Conservation (phyloP, 169 alveolate genomes). For the Cryptosporidium ryanae region DNA sequence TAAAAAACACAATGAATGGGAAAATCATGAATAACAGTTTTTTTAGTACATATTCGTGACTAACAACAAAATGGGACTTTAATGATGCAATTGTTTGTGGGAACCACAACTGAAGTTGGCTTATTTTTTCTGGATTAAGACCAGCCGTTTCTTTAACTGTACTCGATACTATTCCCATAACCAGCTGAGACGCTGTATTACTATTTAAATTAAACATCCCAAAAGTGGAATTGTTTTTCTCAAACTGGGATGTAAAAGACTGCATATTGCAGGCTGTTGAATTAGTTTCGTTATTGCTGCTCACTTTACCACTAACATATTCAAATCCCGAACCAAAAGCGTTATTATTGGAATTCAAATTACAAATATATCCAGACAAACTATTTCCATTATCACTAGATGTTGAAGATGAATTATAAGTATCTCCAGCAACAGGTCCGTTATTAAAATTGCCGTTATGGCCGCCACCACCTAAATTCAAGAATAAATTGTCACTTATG, state of each 20-base stretch:
- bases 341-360: no score
- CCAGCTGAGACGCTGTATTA: conserved; percentile 56
- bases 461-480: conserved; percentile 1
- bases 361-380: no score
- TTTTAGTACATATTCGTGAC: conserved; percentile 68
- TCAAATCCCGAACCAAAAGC: no score
- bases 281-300: conserved; percentile 1
- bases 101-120: conserved; percentile 72
- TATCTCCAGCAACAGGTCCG: no score
- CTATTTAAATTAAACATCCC: background rate
- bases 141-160: conserved; percentile 74
- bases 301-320: no score
- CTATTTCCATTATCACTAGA: no score
- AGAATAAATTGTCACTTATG: background rate
- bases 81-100: conserved; percentile 65
- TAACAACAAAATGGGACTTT: conserved; percentile 67
- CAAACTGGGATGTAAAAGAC: background rate
- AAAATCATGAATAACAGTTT: conserved; percentile 31
- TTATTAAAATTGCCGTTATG: background rate
- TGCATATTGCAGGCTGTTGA: background rate
- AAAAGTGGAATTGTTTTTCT: background rate
- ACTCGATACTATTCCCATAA: conserved; percentile 64
- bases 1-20: conserved; percentile 39
- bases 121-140: conserved; percentile 44
- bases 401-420: no score